phyloP scores from a whole-genome alignment of 2,329 filamentous ascomycete species.

The Cordyceps pruinosa region DNA sequence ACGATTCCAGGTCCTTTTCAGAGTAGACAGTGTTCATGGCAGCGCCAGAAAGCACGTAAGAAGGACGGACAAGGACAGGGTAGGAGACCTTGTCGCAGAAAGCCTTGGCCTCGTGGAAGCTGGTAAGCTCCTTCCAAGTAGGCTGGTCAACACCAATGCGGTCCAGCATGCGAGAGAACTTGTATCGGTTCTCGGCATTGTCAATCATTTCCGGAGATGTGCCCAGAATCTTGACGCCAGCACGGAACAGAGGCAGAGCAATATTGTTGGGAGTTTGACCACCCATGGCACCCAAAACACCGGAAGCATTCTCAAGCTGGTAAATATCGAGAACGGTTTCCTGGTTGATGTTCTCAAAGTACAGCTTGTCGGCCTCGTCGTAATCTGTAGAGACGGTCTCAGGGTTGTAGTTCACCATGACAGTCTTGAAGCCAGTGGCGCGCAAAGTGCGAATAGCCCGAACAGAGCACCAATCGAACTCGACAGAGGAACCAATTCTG shows the following conservation, averaged over 20 bases:
- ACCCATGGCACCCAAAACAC: slow-evolving; percentile 91
- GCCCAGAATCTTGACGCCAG: slow-evolving; percentile 86
- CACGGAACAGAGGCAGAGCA: slow-evolving; percentile 76
- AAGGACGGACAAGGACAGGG: slow-evolving; percentile 89
- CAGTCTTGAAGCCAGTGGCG: slow-evolving; percentile 78
- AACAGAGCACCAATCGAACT: slow-evolving; percentile 99
- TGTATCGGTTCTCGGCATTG: slow-evolving; percentile 93
- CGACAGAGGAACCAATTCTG: slow-evolving; percentile 93
- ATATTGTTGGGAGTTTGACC: slow-evolving; percentile 98
- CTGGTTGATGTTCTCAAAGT: slow-evolving; percentile 91
- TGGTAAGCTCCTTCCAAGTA: slow-evolving; percentile 95
- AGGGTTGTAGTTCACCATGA: slow-evolving; percentile 94
- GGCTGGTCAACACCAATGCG: slow-evolving; percentile 92
- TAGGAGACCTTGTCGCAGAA: slow-evolving; percentile 90
- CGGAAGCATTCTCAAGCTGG: slow-evolving; percentile 72
- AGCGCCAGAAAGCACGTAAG: slow-evolving; percentile 92
- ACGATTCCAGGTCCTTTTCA: slow-evolving; percentile 81
- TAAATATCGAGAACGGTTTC: slow-evolving; percentile 94
- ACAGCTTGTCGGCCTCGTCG: slow-evolving; percentile 87
- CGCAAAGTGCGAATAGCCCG: slow-evolving; percentile 86
- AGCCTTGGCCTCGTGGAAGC: slow-evolving; percentile 77
- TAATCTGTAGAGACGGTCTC: slow-evolving; percentile 89
- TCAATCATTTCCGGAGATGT: slow-evolving; percentile 99
- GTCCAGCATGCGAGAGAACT: slow-evolving; percentile 97
- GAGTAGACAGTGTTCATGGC: slow-evolving; percentile 99